Evolutionary conservation across 192 early-diverging fungal genomes (phyloP), one percentile per base, ranked within the genome.

Genomic region (Linderina pennispora): DNA sequence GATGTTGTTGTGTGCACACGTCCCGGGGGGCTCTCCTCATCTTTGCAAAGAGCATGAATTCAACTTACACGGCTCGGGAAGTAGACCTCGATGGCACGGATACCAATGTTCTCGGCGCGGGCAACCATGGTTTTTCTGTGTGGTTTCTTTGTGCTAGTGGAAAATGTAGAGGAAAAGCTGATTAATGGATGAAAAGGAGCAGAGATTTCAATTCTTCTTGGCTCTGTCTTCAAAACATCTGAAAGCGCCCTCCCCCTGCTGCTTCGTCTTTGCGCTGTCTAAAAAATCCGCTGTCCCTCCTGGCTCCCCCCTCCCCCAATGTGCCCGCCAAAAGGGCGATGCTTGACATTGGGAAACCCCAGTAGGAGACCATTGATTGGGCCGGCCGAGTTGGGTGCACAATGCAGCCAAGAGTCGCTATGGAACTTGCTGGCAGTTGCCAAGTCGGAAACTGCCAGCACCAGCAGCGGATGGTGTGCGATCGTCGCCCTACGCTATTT

Each of bases 81-180:
- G 63, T 84, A 85, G 50, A 79, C 75, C 28, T 85, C 82, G 49
- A 85, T 76, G 62, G 74, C 82, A 47, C 58, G 58, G 43, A 85
- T 70, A 47, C 82, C 82, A 53, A 85, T 56, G 61, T 85, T 76
- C 53, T 67, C 64, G 28, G 78, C 75, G 51, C 73, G 69, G 36
- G 68, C 23, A 47, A 57, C 11, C 58, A 61, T 61, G 34, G 9
- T 22, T 36, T 20, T 19, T 18, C 23, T 20, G 6, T 8, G 15
- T 3, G 5, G n/a, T 16, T 32, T 24, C 26, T 45, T 31, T 5
- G 11, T 31, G 28, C 28, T 8, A 11, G 28, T 8, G 28, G 28
- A 11, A 31, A 11, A 31, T 31, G 28, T 8, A 31, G 11, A 31
- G 28, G 28, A 31, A 5, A 8, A 11, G 28, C 28, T 31, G 28